Base-by-base conservation (phyloP, 2,329 filamentous ascomycete species). In the Sporothrix mexicana region DNA sequence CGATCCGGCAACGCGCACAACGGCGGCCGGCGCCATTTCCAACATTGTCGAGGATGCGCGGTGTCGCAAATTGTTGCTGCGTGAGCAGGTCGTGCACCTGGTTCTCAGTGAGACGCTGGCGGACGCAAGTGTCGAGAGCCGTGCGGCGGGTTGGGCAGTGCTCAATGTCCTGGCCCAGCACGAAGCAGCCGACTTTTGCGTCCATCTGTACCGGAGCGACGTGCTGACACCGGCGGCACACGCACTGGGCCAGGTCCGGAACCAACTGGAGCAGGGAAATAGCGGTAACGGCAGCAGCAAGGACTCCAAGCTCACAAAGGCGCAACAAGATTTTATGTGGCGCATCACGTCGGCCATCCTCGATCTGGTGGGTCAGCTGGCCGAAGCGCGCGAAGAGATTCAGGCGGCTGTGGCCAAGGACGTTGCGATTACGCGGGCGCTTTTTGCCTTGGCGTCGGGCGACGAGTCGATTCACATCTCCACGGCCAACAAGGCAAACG, bases 101-200 rank as follows among this genome's bases (percentile, higher is more conserved):
- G 79, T 92, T 59, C 84, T 92, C 74, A 88, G 85, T 45, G 88
- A 91, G 82, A 91, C 88, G 43, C 81, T 92, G 72, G 89, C 88
- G 30, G 90, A 92, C 78, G 82, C 85, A 51, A 88, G 85, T 73
- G 82, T 91, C 70, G 89, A 92, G 80, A 89, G 88, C 76, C 85
- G 88, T 66, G 87, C 89, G 59, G 88, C 89, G 23, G 90, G 89
- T n/a, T 92, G 90, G 90, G 86, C 87, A 13, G 90, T 92, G 75
- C 81, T 92, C 70, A 85, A 86, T 75, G 85, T 88, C 57, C 83
- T 92, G 70, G 87, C 86, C 1, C 83, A 87, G 74, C 87, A 91
- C 77, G 90, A 92, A 79, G 90, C 91, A 76, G 83, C 86, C 13
- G 90, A 91, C 77, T 92, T 92, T 73, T 90, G 88, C 75, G 82